Evolutionary conservation across 495 filamentous ascomycete species (phyloP).

Genomic region (Poronia punctata): DNA sequence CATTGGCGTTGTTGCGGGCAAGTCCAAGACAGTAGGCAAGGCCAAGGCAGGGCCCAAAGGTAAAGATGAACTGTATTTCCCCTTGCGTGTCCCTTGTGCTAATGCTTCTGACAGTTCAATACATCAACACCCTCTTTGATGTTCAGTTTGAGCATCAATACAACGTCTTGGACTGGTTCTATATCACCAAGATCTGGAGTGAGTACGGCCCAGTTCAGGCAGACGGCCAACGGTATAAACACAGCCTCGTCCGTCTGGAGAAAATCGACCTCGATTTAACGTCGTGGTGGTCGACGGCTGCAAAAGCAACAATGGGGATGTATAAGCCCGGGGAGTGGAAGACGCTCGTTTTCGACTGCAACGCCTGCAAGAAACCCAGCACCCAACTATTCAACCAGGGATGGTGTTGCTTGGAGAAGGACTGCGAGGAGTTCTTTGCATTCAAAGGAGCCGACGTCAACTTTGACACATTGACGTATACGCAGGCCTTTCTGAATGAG

Average conservation of each 20-base stretch:
- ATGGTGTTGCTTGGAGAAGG: slow-evolving; percentile 62
- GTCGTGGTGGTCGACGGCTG: slow-evolving; percentile 62
- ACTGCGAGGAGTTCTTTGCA: slow-evolving; percentile 54
- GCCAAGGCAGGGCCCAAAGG: not conserved
- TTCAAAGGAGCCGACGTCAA: slow-evolving; percentile 21
- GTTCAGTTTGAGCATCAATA: slow-evolving; percentile 55
- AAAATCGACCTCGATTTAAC: slow-evolving; percentile 51
- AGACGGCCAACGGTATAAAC: slow-evolving; percentile 25
- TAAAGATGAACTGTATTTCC: not conserved
- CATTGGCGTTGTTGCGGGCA: slow-evolving; percentile 56
- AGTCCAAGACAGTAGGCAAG: slow-evolving; percentile 7
- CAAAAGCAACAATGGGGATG: slow-evolving; percentile 6
- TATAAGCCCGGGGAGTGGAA: slow-evolving; percentile 8
- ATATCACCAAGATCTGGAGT: slow-evolving; percentile 64
- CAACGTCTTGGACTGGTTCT: slow-evolving; percentile 67
- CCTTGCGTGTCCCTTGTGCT: not conserved
- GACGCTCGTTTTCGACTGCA: slow-evolving; percentile 14
- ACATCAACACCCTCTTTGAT: slow-evolving; percentile 44
- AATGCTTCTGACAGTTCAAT: slow-evolving; percentile 33
- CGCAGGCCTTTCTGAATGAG: slow-evolving; percentile 49
- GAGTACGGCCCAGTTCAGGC: slow-evolving; percentile 37
- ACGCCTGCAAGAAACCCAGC: slow-evolving; percentile 16
- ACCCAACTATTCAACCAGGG: slow-evolving; percentile 42
- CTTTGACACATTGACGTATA: slow-evolving; percentile 44
- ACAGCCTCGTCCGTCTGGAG: slow-evolving; percentile 60